Conservation (phyloP, 1,284 basidiomycete species). For the Melampsora americana region DNA sequence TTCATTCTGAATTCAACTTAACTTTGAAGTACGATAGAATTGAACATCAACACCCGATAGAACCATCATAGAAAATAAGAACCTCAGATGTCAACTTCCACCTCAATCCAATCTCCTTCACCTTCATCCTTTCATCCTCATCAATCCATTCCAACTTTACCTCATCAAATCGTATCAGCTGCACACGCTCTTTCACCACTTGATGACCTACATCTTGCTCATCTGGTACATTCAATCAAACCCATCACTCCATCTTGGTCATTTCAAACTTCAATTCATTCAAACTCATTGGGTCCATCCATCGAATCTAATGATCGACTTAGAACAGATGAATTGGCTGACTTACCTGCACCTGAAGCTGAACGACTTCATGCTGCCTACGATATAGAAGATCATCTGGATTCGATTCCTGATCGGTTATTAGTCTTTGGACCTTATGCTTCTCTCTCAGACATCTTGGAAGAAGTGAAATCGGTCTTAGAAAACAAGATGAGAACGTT, state of each 20-base stretch:
- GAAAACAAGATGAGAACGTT: not conserved
- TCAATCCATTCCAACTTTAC: constrained; percentile 14
- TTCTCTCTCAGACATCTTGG: constrained; percentile 13
- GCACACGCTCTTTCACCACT: constrained; percentile 33
- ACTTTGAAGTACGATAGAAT: too few species aligned
- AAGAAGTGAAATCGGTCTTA: constrained; percentile 14
- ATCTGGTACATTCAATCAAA: constrained; percentile 34
- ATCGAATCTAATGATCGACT: constrained; percentile 39
- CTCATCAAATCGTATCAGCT: constrained; percentile 32
- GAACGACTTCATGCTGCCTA: constrained; percentile 40
- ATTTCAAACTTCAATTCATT: not conserved
- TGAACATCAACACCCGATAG: too few species aligned
- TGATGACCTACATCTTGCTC: constrained; percentile 40
- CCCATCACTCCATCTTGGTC: constrained; percentile 18
- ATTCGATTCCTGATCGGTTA: constrained; percentile 18
- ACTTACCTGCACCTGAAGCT: constrained; percentile 31
- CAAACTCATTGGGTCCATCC: not conserved
- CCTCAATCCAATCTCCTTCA: not conserved
- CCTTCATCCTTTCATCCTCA: constrained; percentile 8
- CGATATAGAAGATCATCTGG: constrained; percentile 43
- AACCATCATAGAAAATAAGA: too few species aligned
- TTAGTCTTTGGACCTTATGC: constrained; percentile 32
- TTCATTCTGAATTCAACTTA: too few species aligned
- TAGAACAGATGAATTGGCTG: constrained; percentile 28
- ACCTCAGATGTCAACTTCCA: too few species aligned